A percentile compares a stretch with the other conserved stretches of the same genome.
phyloP scores from a whole-genome alignment of 345 rosid species.

The Nephelium lappaceum region DNA sequence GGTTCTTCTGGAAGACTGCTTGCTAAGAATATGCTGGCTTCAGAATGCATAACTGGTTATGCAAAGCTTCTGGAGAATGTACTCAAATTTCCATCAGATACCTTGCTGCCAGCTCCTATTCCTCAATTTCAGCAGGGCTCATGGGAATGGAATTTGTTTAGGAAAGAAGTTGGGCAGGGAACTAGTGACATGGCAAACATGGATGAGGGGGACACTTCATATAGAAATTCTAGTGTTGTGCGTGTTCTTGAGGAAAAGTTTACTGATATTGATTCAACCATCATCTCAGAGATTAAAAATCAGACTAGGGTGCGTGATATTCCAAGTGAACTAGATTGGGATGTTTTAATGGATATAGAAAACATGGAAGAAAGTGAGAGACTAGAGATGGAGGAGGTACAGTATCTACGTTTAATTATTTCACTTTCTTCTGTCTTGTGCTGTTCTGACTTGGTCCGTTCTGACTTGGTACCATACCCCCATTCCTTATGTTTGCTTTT shows the following conservation, averaged over 20 bases:
- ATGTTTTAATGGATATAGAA: constrained; percentile 62
- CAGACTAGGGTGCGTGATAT: constrained; percentile 45
- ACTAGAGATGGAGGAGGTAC: constrained; percentile 86
- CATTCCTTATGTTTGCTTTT: neutral
- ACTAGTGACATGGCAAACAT: constrained; percentile 34
- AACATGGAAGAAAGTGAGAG: constrained; percentile 72
- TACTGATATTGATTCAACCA: constrained; percentile 41
- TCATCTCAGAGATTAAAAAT: constrained; percentile 46
- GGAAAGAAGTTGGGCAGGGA: constrained; percentile 44
- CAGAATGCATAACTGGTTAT: constrained; percentile 74
- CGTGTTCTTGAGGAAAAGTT: constrained; percentile 67
- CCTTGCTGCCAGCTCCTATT: constrained; percentile 64
- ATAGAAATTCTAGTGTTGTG: constrained; percentile 47
- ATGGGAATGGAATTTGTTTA: constrained; percentile 85
- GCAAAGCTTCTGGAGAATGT: constrained; percentile 78
- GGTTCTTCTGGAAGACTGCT: constrained; percentile 79
- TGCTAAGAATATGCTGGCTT: constrained; percentile 78
- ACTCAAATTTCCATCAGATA: constrained; percentile 78
- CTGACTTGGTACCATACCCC: too few relatives aligned
- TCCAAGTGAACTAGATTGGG: constrained; percentile 73
- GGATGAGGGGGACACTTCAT: constrained; percentile 30
- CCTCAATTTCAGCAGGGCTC: constrained; percentile 54
- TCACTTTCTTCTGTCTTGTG: neutral
- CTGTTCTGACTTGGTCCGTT: neutral
- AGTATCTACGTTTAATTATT: constrained; percentile 22